Evolutionary conservation across 805 yeast genomes (phyloP), one percentile per base, ranked within the genome.

Genomic region (Myxozyma mucilagina): DNA sequence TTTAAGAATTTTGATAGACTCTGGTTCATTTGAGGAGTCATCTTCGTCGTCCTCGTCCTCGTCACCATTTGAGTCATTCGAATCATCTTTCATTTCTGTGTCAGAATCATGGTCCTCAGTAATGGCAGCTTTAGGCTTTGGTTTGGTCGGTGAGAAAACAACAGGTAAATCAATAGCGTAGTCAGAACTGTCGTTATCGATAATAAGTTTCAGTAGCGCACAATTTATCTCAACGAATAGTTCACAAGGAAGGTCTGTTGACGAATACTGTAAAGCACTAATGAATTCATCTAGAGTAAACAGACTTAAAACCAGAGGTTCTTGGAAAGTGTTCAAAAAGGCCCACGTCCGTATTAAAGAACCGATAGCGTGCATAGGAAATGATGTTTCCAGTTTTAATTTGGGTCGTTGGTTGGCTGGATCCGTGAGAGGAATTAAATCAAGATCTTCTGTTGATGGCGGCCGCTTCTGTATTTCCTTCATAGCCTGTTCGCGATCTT

Each of bases 201-300:
- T 47, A n/a, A 66, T 32, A 13, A 56, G 57, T 55, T 66, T 66
- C 38, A 66, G 36, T 18, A 66, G 50, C 2, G 65, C 57, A 44
- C 68, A 61, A 52, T 66, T 64, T 3, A 67, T 43, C 45, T 67
- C 69, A 43, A 61, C 60, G 36, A 67, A 59, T 10, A 67, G 57
- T 35, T 67, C 70, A 39, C 68, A 61, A 16, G 68, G 61, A 11
- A 52, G 51, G 6, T 61, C 60, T 3, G 64, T 20, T 35, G 56
- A 41, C 5, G 53, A 14, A 34, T 56, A 53, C 36, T 53, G 59
- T 2, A 87, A 71, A 10, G 84, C 85, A 57, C 83, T 82, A 7
- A 87, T 70, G 68, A 83, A 88, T 66, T 87, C 96, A 74, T 90
- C 97, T 75, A 87, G 89, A 0, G 93, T 86, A 68, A 89, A 86